Evolutionary conservation across 2,329 filamentous ascomycete species (phyloP), one percentile per base, ranked within the genome.

Genomic region (Echinosphaeria canescens): DNA sequence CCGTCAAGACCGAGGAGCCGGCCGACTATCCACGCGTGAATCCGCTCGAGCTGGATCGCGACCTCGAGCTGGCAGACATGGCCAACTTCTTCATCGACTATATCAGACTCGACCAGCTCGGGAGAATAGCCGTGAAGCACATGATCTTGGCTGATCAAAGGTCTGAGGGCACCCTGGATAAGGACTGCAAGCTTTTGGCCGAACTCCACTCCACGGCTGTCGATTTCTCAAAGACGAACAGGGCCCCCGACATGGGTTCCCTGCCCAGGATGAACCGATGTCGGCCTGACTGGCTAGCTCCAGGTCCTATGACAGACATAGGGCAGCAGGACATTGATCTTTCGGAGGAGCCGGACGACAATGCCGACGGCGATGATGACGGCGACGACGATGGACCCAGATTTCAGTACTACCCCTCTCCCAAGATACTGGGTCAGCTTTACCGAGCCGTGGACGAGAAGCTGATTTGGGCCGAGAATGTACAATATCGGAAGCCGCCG

Each of bases 21-120:
- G 79, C 80, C 0, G 66, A 81, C 33, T 90, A 91, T 36, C 60
- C 67, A 3, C 56, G 65, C 2, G 53, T 63, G 0, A 11, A 35
- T 0, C 63, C 75, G 0, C 32, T 55, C 0, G 54, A 71, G 25
- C 59, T 90, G n/a, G 54, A 59, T 6, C 55, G 74, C 1, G 33
- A 48, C 0, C 75, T 90, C 0, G 46, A 45, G 2, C 44, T 46
- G 2, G 43, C 61, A 1, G 79, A 90, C 36, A 88, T 91, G 50
- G 69, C 68, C 0, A 54, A 75, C 9, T 88, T 85, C 46, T 88
- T 91, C 34, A 56, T 90, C n/a, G 54, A 69, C 11, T 81, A 80
- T 32, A 78, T 80, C 68, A 55, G 60, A 32, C 65, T 61, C 1
- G 70, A 79, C 36, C 56, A 68, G 12, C 45, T 79, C 2, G 72